Evolutionary conservation across 148 eudicot genomes (phyloP).

Genomic region (Nepenthes mirabilis): DNA sequence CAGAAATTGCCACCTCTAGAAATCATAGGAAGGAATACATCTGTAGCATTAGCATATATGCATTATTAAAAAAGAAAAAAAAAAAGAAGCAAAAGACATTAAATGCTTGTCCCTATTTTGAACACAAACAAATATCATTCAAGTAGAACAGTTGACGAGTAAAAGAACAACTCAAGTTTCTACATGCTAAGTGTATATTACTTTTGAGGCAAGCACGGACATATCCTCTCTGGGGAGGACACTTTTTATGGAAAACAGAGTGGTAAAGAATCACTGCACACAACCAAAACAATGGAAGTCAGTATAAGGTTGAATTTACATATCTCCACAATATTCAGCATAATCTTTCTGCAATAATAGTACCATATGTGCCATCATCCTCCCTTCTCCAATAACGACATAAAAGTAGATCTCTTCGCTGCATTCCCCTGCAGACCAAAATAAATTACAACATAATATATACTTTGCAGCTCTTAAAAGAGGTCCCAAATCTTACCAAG

Average conservation of each 20-base stretch:
- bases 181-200: constrained; percentile 33
- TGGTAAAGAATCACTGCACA: constrained; percentile 55
- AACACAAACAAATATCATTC: too few species aligned
- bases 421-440: constrained; percentile 42
- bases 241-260: constrained; percentile 47
- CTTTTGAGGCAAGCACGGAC: constrained; percentile 68
- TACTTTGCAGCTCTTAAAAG: background rate
- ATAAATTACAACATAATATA: background rate
- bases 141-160: too few species aligned
- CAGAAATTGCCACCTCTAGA: too few species aligned
- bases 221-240: constrained; percentile 43
- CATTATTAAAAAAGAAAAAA: too few species aligned
- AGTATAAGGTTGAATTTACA: background rate
- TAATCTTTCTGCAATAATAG: background rate
- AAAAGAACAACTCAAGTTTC: background rate
- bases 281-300: constrained; percentile 8
- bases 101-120: too few species aligned
- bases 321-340: background rate
- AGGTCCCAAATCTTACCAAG: constrained; percentile 32
- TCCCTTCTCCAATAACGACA: constrained; percentile 82
- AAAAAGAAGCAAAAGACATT: too few species aligned
- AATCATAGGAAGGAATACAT: too few species aligned
- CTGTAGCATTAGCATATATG: too few species aligned
- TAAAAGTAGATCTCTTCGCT: constrained; percentile 49
- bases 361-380: constrained; percentile 74